phyloP scores from a whole-genome alignment of 179 eudicot genomes.

The Monotropa hypopitys region DNA sequence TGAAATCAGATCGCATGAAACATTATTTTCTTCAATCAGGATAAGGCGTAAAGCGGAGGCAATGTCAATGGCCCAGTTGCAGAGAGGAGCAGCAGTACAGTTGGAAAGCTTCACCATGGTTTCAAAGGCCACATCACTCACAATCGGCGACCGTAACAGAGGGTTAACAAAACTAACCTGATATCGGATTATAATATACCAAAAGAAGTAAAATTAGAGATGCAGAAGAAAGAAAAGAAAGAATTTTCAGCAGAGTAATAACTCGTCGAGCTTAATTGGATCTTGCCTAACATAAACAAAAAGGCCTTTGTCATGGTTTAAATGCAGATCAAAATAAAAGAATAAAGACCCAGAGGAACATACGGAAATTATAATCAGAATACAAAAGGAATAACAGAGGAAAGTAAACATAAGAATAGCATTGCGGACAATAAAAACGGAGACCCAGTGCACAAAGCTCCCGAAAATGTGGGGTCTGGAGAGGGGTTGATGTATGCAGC shows the following conservation, averaged over 20 bases:
- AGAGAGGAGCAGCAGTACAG: constrained; percentile 80
- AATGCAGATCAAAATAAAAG: background rate
- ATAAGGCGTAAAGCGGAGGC: constrained; percentile 79
- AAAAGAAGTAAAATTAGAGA: background rate
- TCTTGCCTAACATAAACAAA: background rate
- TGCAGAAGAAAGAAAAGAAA: background rate
- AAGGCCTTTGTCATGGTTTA: background rate
- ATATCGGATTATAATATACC: background rate
- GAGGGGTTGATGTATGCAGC: no score
- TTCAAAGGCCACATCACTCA: constrained; percentile 70
- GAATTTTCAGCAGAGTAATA: background rate
- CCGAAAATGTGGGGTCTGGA: no score
- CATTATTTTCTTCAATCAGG: constrained; percentile 39
- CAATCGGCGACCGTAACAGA: constrained; percentile 62
- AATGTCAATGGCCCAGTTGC: constrained; percentile 84
- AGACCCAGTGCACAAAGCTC: no score
- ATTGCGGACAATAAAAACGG: no score
- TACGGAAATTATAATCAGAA: background rate
- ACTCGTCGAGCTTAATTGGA: background rate
- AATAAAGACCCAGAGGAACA: background rate
- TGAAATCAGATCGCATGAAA: constrained; percentile 48
- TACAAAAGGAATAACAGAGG: background rate
- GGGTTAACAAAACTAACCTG: constrained; percentile 85
- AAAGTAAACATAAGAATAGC: background rate
- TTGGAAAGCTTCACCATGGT: constrained; percentile 76